Base-by-base conservation (phyloP, 305 asterid genomes). In the Vinca major region DNA sequence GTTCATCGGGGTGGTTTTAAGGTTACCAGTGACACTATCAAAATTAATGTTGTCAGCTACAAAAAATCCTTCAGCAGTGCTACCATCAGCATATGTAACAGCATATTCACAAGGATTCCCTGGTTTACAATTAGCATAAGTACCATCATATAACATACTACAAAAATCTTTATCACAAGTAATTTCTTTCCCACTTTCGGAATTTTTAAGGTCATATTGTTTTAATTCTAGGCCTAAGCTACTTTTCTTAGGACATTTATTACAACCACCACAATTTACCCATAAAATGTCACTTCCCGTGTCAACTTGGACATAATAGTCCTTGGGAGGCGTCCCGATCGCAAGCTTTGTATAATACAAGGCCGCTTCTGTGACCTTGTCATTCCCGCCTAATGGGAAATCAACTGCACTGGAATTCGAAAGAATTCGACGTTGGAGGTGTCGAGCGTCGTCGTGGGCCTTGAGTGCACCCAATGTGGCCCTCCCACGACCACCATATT, bases 271-370 rank as follows among this genome's bases (percentile, higher is more conserved):
- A 73, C 99, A 90, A 73, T 89, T 90, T 79, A 93, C 94, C 99
- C 97, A 93, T 54, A 90, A 72, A 52, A 90, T 86, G 77, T 93
- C 97, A 78, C 99, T 90, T 70, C 99, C 99, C 4, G 97, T 90
- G 65, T 93, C 98, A 1, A 93, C 91, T 80, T 93, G 97, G 65
- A 93, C 92, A 65, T 86, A 82, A 76, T 81, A 93, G 64, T 89
- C 92, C 26, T 75, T 80, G 5, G 95, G 82, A 73, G 97, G 96
- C 71, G 81, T 83, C 41, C 99, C 99, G 54, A 90, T 89, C 2
- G 91, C 69, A 71, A 93, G 79, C 70, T 80, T 85, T 58, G 97
- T 90, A 79, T 79, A 93, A 79, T 90, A 93, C 39, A 93, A 94
- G 82, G 96, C 79, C 2, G 71, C 57, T n/a, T 44, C 73, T 10